These are phyloP conservation scores for Ocimum tenuiflorum DNA, from an alignment of 257 asterid genomes.

Conservation along the genomic window DNA sequence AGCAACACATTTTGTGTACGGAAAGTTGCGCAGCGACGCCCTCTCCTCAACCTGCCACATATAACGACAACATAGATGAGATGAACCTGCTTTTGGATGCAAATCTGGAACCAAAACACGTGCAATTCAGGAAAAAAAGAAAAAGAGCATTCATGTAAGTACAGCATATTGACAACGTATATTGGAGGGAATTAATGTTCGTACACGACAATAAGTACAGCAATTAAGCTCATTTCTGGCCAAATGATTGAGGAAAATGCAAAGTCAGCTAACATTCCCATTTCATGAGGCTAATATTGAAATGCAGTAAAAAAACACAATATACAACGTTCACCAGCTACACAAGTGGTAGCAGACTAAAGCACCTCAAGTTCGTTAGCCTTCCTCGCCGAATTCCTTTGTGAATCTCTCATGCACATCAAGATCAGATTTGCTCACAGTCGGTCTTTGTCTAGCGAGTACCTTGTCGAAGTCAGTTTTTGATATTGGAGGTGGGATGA, in stretches of 20 bases:
- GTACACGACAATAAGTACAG: slow-evolving; percentile 31
- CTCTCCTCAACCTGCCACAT: neutral
- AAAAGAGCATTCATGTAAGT: slow-evolving; percentile 9
- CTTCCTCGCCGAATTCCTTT: slow-evolving; percentile 94
- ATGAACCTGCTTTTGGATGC: neutral
- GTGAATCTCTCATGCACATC: slow-evolving; percentile 92
- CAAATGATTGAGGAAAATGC: neutral
- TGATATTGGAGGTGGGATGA: slow-evolving; percentile 83
- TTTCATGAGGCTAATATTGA: slow-evolving; percentile 21
- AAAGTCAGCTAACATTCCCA: slow-evolving; percentile 13
- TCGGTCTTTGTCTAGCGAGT: slow-evolving; percentile 80
- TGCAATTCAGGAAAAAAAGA: no score
- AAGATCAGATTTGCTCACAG: slow-evolving; percentile 91
- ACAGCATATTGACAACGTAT: slow-evolving; percentile 21
- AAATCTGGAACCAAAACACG: neutral
- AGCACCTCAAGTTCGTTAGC: slow-evolving; percentile 36
- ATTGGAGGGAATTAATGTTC: slow-evolving; percentile 15
- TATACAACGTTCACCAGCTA: slow-evolving; percentile 29
- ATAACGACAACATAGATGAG: neutral
- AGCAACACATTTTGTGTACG: no score
- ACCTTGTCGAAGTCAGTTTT: slow-evolving; percentile 88
- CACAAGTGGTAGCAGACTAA: slow-evolving; percentile 3
- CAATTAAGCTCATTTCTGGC: slow-evolving; percentile 25
- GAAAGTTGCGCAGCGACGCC: neutral
- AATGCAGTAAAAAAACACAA: slow-evolving; percentile 20